Base-by-base conservation (phyloP, 805 yeast species). In the Candida nemodendra region DNA sequence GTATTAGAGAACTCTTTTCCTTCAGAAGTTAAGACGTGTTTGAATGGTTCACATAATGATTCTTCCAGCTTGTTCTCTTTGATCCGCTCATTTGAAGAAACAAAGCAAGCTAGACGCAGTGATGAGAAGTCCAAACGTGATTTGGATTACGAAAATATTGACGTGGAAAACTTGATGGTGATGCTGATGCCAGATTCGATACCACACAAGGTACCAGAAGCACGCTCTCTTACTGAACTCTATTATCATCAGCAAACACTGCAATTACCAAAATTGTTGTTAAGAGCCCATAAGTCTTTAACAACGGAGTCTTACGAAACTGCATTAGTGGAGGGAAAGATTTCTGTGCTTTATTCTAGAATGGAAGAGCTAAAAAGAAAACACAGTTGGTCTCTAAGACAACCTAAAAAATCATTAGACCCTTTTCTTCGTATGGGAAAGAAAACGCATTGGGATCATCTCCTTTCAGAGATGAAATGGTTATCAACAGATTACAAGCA, bases 331-430 rank as follows among this genome's bases (percentile, higher is more conserved):
- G 99, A 93, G 56, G 96, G 96, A 3, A 84, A 90, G 56, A 80
- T 91, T 3, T 86, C 95, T 0, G 96, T 89, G 9, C 79, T 88
- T 14, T 84, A 88, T 51, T 84, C 95, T 2, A 71, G 98, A 44
- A 90, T 93, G 32, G 98, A 91, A 55, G 98, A 91, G 58, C 69
- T 93, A 45, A 87, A 88, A 58, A 70, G 95, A 32, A 82, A 83
- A 41, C 84, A 86, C 2, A 80, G 85, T 51, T 93, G 99, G 98
- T 82, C 95, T 16, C 66, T 93, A 36, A 72, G 95, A 36, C 99
- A 93, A 58, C 95, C 95, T 0, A 68, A 74, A 36, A 72, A 76
- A 45, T 82, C 72, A 52, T 54, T 70, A 9, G 95, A 87, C 47
- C 96, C 98, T 0, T 75, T 75, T 44, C 33, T 59, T 23, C 41